Evolutionary conservation across 352 stramenopile genomes (phyloP), one percentile per base, ranked within the genome.

Genomic region (Pythium scleroteichum): DNA sequence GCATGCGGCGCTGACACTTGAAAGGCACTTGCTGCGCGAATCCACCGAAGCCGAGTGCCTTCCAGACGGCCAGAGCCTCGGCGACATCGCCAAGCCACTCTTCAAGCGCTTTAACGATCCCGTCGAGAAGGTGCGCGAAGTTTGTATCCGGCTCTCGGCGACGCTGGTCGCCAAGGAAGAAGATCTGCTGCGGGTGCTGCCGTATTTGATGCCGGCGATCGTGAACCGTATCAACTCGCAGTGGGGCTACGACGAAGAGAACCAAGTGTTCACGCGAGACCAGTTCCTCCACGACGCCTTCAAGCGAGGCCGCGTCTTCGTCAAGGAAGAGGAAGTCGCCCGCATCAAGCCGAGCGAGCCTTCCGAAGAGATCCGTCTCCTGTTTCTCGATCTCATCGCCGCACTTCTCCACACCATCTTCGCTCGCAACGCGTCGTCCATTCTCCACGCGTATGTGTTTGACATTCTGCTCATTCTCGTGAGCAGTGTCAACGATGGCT

Each of bases 71-170:
- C 54, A 16, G 7, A 35, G 32, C 0, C 85, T 94, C 53, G 54
- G 55, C 10, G 69, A 79, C 32, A 73, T 93, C 27, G 81, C 79
- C 39, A 93, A 92, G 46, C 71, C 79, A 20, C 62, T 95, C 12
- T 90, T 95, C 61, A 91, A 87, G 63, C 80, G 84, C 24, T 92
- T 95, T 51, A 92, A 90, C 49, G 85, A 93, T 59, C 79, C 78
- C 7, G 60, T 92, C 8, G 85, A 95, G 38, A 92, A 90, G 45
- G 81, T 93, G 14, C 73, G 85, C 10, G 82, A 89, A 16, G 66
- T 88, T n/a, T 84, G 75, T 59, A 76, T 95, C 23, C 73, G 71
- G 6, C 38, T 93, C 27, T 68, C 61, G 6, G 89, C 68, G 16
- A 60, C 60, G 27, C 86, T 76, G 44, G 62, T 95, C 33, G 56